Base-by-base conservation (phyloP, 352 stramenopile species). In the Pythium aristosporum region DNA sequence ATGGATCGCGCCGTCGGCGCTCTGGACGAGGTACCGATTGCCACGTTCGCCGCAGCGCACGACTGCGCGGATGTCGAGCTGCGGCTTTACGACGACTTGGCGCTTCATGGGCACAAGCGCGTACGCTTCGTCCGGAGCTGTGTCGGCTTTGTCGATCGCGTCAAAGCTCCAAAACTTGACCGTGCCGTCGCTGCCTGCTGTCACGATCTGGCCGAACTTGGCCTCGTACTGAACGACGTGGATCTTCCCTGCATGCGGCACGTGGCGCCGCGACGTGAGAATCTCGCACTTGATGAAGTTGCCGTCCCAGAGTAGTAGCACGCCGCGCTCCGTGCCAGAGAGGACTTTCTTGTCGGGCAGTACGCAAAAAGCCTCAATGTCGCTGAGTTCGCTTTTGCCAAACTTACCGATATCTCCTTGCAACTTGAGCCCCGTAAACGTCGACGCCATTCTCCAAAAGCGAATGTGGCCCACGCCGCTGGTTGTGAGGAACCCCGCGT, bases 361-460 rank as follows among this genome's bases (percentile, higher is more conserved):
- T 36, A 97, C 89, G 50, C 87, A 96, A 64, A 98, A 98, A 9
- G 87, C 88, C 59, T 92, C 84, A 34, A 98, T 88, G 72, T 98
- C 95, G 44, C 80, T 96, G 16, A 98, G 78, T 63, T 98, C 95
- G 23, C 92, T 87, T 59, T 98, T 98, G 65, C 95, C 95, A 61
- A 98, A 98, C 68, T 98, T 98, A 52, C 94, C 95, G 53, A 98
- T 98, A 56, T 97, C 90, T 11, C 95, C 95, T 76, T 98, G 92
- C 30, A 98, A 71, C 74, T 98, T 98, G 9, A 98, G 77, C 3
- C 95, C 94, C 11, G 95, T 98, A 64, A 98, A 98, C 32, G 94
- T 98, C n/a, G 79, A 79, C 34, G 95, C 92, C 91, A 98, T 98
- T 61, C 94, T 94, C 95, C 94, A 98, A 68, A 98, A 97, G 4